Percentiles rank a stretch among this genome's conserved stretches.
These are phyloP conservation scores for Neopestalotiopsis rosae DNA, from an alignment of 2,329 filamentous ascomycete genomes.

Conservation along the genomic window DNA sequence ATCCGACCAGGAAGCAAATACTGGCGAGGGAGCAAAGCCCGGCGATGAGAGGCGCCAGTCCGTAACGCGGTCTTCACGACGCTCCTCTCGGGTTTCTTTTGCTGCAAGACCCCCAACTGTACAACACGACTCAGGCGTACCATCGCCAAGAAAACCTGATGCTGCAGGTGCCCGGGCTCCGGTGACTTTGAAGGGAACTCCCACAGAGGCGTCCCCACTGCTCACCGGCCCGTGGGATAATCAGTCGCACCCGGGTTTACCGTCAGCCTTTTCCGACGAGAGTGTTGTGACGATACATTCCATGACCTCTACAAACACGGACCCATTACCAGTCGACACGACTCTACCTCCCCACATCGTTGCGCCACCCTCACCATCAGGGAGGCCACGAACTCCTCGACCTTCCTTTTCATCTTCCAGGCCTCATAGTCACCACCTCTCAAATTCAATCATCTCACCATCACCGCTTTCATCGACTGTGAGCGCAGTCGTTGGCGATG, in stretches of 20 bases:
- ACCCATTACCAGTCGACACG: slow-evolving; percentile 30
- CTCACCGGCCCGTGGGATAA: slow-evolving; percentile 51
- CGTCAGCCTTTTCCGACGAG: slow-evolving; percentile 36
- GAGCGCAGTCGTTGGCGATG: slow-evolving; percentile 62
- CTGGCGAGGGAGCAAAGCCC: slow-evolving; percentile 28
- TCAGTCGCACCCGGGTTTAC: slow-evolving; percentile 39
- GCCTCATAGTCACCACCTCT: slow-evolving; percentile 44
- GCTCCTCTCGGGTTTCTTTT: slow-evolving; percentile 56
- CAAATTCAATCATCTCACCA: slow-evolving; percentile 61
- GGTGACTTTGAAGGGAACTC: slow-evolving; percentile 28
- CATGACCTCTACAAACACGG: slow-evolving; percentile 32
- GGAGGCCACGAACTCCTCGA: slow-evolving; percentile 37
- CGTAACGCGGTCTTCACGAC: slow-evolving; percentile 42
- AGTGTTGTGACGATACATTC: slow-evolving; percentile 38
- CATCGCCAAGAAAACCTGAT: slow-evolving; percentile 40
- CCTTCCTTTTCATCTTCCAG: slow-evolving; percentile 37
- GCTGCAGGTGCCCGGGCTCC: slow-evolving; percentile 35
- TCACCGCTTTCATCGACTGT: slow-evolving; percentile 66
- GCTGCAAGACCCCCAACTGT: slow-evolving; percentile 40
- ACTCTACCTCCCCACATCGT: slow-evolving; percentile 24
- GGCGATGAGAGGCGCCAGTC: slow-evolving; percentile 19
- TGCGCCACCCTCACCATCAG: slow-evolving; percentile 31
- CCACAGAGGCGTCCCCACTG: slow-evolving; percentile 43
- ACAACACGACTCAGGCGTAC: slow-evolving; percentile 41
- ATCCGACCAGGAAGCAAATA: slow-evolving; percentile 47